Evolutionary conservation across 192 early-diverging fungal species (phyloP), one percentile per base, ranked within the genome.

Genomic region (Coemansia sp.): DNA sequence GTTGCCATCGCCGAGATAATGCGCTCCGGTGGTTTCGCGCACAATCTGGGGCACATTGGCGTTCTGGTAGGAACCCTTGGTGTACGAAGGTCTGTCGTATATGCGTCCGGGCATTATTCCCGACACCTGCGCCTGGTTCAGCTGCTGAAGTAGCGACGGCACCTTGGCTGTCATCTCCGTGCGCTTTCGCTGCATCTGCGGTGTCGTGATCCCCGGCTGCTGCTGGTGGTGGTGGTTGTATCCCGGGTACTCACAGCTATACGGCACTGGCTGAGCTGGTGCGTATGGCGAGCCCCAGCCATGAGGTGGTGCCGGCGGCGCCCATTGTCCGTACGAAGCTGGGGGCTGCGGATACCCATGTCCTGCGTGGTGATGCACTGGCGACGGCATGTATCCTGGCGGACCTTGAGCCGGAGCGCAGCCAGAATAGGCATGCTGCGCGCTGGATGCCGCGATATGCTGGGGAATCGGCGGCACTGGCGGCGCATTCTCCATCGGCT

Each of bases 71-170:
- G 58, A 66, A 20, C 73, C 73, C 26, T 60, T 60, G 5, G 62
- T 47, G 23, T 76, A 76, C 7, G 49, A 27, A 15, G 34, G 45
- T 48, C 70, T 76, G 19, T 76, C 73, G 8, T 38, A 2, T 9
- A 43, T 45, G 4, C 62, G 25, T 2, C 45, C 56, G 2, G 73
- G 73, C 23, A 76, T 36, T 38, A 69, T 21, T 5, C 73, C 73
- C 0, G 50, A 39, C 2, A 56, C 49, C 20, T 63, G 55, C 2
- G 73, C 73, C 12, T 52, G 48, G 29, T 66, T 54, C 21, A 76
- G 67, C 22, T 63, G 73, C 55, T 76, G 73, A 17, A 76, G 62
- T 21, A 76, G 53, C 14, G 73, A 76, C 2, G 73, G 73, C 4
- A 40, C 36, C 3, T 61, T 38, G 15, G 66, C 54, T 1, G 62